Evolutionary conservation across 1,284 basidiomycete species (phyloP).

Genomic region (Apiotrichum sp.): DNA sequence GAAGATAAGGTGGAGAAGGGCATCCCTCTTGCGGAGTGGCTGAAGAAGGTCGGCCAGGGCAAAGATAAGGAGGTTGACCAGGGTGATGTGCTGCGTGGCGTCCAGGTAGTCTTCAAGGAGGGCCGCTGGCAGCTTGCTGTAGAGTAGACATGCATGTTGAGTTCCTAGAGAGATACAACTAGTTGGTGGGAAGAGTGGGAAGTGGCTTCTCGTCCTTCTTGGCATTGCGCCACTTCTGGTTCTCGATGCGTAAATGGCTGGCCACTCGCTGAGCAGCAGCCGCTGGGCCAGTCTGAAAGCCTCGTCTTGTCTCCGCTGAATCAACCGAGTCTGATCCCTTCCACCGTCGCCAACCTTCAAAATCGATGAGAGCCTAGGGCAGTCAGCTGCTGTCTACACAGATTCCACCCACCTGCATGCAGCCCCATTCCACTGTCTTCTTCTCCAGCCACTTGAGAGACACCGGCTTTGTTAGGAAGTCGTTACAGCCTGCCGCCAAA

Average conservation of each 20-base stretch:
- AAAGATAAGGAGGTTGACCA: slow-evolving; percentile 28
- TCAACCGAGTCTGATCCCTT: slow-evolving; percentile 32
- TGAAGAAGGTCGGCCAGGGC: slow-evolving; percentile 21
- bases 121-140: slow-evolving; percentile 29
- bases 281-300: slow-evolving; percentile 39
- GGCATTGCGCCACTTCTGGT: slow-evolving; percentile 23
- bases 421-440: slow-evolving; percentile 97
- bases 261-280: slow-evolving; percentile 41
- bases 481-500: slow-evolving; percentile 95
- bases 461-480: slow-evolving; percentile 97
- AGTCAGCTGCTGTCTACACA: slow-evolving; percentile 6
- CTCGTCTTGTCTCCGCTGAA: slow-evolving; percentile 32
- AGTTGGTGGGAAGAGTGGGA: slow-evolving; percentile 15
- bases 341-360: slow-evolving; percentile 47
- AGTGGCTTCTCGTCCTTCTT: slow-evolving; percentile 17
- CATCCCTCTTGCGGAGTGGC: slow-evolving; percentile 18
- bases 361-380: slow-evolving; percentile 46
- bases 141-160: slow-evolving; percentile 13
- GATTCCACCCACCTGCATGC: slow-evolving; percentile 43
- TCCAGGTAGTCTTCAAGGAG: slow-evolving; percentile 27
- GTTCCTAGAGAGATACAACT: slow-evolving; percentile 11
- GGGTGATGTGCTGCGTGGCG: slow-evolving; percentile 25
- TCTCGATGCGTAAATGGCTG: slow-evolving; percentile 37
- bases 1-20: slow-evolving; percentile 19
- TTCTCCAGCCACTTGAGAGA: slow-evolving; percentile 91